Evolutionary conservation across 371 early-diverging fungal genomes (phyloP).

Genomic region (Cokeromyces recurvatus): DNA sequence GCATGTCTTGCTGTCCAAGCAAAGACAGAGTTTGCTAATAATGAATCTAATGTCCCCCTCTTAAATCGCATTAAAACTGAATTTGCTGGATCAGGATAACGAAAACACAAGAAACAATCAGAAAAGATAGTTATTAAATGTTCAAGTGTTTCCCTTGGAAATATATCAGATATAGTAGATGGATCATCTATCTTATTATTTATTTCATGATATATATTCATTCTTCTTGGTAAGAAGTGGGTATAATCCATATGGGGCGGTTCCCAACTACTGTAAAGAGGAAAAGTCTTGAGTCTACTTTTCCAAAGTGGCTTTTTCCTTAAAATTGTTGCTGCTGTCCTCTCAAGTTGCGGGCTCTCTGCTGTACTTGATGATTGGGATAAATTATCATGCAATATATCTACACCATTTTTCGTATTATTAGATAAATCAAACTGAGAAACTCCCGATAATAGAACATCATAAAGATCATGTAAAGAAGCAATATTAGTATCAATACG

Average conservation of each 20-base stretch:
- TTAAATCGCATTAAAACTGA: slow-evolving; percentile 14
- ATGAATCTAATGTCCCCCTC: slow-evolving; percentile 20
- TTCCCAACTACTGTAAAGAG: slow-evolving; percentile 47
- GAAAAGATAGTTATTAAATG: slow-evolving; percentile 18
- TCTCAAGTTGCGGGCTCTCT: slow-evolving; percentile 7
- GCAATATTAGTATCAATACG: slow-evolving; percentile 41
- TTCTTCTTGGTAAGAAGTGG: too few relatives aligned
- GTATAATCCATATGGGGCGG: slow-evolving; percentile 3
- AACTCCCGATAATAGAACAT: slow-evolving; percentile 34
- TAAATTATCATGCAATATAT: slow-evolving; percentile 5
- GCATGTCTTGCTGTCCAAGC: slow-evolving; percentile 49
- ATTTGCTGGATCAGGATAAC: slow-evolving; percentile 10
- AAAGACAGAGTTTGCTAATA: slow-evolving; percentile 35
- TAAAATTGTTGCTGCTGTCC: slow-evolving; percentile 17
- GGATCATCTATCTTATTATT: background rate
- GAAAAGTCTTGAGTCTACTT: slow-evolving; percentile 32
- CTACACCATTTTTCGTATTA: too few relatives aligned
- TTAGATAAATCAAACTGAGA: slow-evolving; percentile 19
- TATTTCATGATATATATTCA: too few relatives aligned
- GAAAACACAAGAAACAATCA: slow-evolving; percentile 28
- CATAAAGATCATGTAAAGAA: slow-evolving; percentile 36
- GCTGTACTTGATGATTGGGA: slow-evolving; percentile 18
- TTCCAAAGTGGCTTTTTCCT: slow-evolving; percentile 36
- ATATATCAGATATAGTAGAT: background rate
- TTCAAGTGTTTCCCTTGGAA: slow-evolving; percentile 9